phyloP scores from a whole-genome alignment of 2,329 filamentous ascomycete species.

The Periconia macrospinosa region DNA sequence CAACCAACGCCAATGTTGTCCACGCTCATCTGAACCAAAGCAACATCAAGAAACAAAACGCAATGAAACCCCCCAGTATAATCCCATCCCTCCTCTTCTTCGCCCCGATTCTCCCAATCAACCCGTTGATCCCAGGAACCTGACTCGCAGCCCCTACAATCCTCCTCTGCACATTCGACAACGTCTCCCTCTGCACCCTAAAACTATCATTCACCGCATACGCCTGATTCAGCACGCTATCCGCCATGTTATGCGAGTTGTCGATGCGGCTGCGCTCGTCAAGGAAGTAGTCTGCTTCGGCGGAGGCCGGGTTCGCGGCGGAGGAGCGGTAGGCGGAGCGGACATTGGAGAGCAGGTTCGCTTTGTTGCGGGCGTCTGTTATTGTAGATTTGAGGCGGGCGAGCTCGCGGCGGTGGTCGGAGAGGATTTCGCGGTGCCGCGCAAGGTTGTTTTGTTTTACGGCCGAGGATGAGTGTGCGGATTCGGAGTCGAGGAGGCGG shows the following conservation, averaged over 20 bases:
- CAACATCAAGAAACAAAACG: constrained; percentile 85
- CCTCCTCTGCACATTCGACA: constrained; percentile 84
- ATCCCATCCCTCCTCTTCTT: constrained; percentile 95
- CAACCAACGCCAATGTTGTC: constrained; percentile 16
- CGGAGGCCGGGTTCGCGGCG: constrained; percentile 68
- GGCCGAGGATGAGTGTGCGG: constrained; percentile 80
- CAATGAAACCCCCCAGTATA: constrained; percentile 89
- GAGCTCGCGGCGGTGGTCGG: constrained; percentile 84
- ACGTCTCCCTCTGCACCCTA: constrained; percentile 79
- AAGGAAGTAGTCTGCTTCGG: constrained; percentile 96
- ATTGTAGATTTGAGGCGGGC: constrained; percentile 73
- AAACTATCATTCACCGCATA: constrained; percentile 97
- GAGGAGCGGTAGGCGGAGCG: constrained; percentile 80
- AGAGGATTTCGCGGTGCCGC: constrained; percentile 86
- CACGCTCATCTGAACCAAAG: constrained; percentile 56
- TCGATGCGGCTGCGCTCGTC: constrained; percentile 85
- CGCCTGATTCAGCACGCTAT: constrained; percentile 89
- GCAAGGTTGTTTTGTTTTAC: constrained; percentile 97
- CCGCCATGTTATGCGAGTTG: constrained; percentile 84
- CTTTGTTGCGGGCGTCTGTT: constrained; percentile 76
- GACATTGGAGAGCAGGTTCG: constrained; percentile 88
- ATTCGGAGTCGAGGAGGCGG: constrained; percentile 90
- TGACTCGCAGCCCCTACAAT: constrained; percentile 89
- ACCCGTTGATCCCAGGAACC: constrained; percentile 86
- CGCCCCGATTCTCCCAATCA: constrained; percentile 90